A percentile compares a stretch with the other conserved stretches of the same genome.
Conservation (phyloP, 1,284 basidiomycete species). For the Lentinula novae-zelandiae region DNA sequence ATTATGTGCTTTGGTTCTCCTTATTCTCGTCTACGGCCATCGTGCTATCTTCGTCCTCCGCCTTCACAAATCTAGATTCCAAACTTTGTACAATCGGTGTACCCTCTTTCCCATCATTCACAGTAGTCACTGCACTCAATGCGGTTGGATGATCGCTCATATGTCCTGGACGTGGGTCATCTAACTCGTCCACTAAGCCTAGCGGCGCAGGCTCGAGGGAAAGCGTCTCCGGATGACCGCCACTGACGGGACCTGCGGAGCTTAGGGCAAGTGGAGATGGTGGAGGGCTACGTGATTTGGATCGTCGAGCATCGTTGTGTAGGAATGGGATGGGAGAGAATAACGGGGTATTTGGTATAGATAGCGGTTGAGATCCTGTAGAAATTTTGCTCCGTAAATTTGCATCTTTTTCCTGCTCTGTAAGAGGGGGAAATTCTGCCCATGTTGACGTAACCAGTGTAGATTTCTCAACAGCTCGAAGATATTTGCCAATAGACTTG, state of each 20-base stretch:
- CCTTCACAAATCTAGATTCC: constrained; percentile 63
- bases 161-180: constrained; percentile 77
- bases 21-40: constrained; percentile 58
- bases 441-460: constrained; percentile 83
- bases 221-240: constrained; percentile 29
- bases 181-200: constrained; percentile 78
- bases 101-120: constrained; percentile 19
- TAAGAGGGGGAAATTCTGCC: constrained; percentile 62
- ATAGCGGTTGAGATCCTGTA: constrained; percentile 37
- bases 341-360: constrained; percentile 68
- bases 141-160: constrained; percentile 75
- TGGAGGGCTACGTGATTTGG: constrained; percentile 70
- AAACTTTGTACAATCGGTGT: constrained; percentile 53
- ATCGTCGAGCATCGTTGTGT: constrained; percentile 67
- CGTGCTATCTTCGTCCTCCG: constrained; percentile 32
- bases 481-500: constrained; percentile 81
- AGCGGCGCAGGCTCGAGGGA: constrained; percentile 39
- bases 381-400: constrained; percentile 38
- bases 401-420: constrained; percentile 36
- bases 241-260: constrained; percentile 24
- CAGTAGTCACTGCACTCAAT: constrained; percentile 61
- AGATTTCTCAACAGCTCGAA: constrained; percentile 84
- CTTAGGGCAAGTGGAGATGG: constrained; percentile 64
- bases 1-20: constrained; percentile 37
- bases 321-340: constrained; percentile 85